Evolutionary conservation across 257 asterid genomes (phyloP).

Genomic region (Solanum arcanum): DNA sequence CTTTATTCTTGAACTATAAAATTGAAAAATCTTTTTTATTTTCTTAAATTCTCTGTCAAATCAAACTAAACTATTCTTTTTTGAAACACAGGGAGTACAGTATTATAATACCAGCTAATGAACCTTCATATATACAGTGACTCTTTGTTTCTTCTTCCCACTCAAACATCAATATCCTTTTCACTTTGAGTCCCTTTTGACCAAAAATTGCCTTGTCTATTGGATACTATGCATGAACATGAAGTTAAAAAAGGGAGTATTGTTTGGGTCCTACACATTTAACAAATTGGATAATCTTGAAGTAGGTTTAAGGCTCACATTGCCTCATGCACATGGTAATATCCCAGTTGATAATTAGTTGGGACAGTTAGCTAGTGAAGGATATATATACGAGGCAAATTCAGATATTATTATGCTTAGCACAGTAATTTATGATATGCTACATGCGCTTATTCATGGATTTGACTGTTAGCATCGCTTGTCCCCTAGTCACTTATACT

Average conservation of each 20-base stretch:
- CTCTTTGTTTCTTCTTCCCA: not conserved
- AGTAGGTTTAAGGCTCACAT: not conserved
- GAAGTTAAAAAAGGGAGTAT: not conserved
- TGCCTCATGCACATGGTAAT: not conserved
- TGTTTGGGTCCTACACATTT: not conserved
- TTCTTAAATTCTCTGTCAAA: no score
- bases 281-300: not conserved
- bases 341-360: not conserved
- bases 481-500: no score
- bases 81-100: not conserved
- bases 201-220: not conserved
- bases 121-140: not conserved
- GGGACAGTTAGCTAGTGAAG: not conserved
- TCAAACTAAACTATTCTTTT: not conserved
- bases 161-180: not conserved
- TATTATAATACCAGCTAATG: not conserved
- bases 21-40: not conserved
- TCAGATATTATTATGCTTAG: not conserved
- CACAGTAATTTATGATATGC: not conserved
- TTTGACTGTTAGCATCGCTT: not conserved
- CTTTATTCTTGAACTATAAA: no score
- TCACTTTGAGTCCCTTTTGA: not conserved
- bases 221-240: not conserved
- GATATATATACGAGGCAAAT: no score
- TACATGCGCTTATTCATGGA: not conserved